Evolutionary conservation across 176 grass and related monocot genomes (phyloP).

Genomic region (Saccharum spontaneum): DNA sequence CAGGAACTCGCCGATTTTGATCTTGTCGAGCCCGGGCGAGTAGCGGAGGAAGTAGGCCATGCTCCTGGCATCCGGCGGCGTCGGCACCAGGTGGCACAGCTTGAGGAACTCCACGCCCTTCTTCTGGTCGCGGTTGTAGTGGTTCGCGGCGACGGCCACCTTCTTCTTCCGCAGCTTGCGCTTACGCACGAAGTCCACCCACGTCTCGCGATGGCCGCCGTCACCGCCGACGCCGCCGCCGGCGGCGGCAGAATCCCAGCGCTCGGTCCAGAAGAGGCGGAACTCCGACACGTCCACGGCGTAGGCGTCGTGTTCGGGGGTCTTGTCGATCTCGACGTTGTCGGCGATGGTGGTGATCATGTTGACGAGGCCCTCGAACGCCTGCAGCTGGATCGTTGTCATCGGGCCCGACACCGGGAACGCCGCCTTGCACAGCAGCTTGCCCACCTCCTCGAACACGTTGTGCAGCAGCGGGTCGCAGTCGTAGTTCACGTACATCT

Average conservation of each 20-base stretch:
- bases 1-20: constrained; percentile 81
- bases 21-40: constrained; percentile 75
- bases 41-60: constrained; percentile 86
- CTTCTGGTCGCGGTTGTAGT: constrained; percentile 95
- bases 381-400: constrained; percentile 69
- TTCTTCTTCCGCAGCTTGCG: constrained; percentile 85
- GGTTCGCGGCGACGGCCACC: constrained; percentile 78
- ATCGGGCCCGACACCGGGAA: constrained; percentile 57
- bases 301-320: constrained; percentile 48
- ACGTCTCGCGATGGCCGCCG: constrained; percentile 43
- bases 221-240: neutral
- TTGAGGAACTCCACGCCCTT: constrained; percentile 84
- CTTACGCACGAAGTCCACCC: constrained; percentile 81
- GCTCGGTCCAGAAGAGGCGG: constrained; percentile 56
- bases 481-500: constrained; percentile 97
- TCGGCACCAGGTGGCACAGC: constrained; percentile 68
- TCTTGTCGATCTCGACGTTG: constrained; percentile 60
- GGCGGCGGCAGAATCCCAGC: constrained; percentile 36
- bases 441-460: constrained; percentile 75
- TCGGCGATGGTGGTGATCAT: constrained; percentile 90
- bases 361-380: constrained; percentile 84
- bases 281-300: constrained; percentile 62
- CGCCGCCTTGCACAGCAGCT: constrained; percentile 80
- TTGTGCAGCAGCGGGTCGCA: constrained; percentile 81
- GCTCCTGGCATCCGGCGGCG: constrained; percentile 62